phyloP scores from a whole-genome alignment of 495 filamentous ascomycete genomes.

The Bacidia rubella region DNA sequence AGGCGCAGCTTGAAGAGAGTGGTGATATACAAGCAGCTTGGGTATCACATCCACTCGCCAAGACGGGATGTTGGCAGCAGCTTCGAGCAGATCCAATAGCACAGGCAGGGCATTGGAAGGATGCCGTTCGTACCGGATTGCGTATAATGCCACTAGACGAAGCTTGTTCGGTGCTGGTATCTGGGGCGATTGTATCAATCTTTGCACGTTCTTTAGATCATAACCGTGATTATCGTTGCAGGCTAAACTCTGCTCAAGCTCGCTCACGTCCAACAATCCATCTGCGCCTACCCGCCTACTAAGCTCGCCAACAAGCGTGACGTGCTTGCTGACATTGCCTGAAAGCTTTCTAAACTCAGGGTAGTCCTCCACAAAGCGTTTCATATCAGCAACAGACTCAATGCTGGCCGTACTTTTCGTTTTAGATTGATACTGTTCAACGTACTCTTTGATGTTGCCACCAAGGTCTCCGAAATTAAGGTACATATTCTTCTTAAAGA shows the following conservation, averaged over 20 bases:
- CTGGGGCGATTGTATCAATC: slow-evolving; percentile 59
- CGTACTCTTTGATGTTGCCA: slow-evolving; percentile 96
- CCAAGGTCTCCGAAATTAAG: slow-evolving; percentile 96
- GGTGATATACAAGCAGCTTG: slow-evolving; percentile 68
- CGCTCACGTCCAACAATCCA: slow-evolving; percentile 79
- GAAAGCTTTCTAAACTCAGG: slow-evolving; percentile 94
- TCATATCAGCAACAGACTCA: slow-evolving; percentile 96
- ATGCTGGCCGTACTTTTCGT: slow-evolving; percentile 87
- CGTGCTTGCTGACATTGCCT: slow-evolving; percentile 96
- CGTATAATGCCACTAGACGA: slow-evolving; percentile 78
- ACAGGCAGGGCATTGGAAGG: slow-evolving; percentile 65
- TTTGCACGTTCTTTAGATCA: slow-evolving; percentile 83
- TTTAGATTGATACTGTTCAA: slow-evolving; percentile 92
- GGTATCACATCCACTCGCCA: slow-evolving; percentile 59
- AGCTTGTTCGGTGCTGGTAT: slow-evolving; percentile 71
- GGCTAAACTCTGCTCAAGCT: slow-evolving; percentile 90
- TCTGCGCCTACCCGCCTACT: slow-evolving; percentile 76
- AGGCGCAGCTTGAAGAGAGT: slow-evolving; percentile 62
- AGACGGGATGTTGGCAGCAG: slow-evolving; percentile 59
- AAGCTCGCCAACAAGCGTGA: slow-evolving; percentile 86
- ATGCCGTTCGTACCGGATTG: slow-evolving; percentile 78
- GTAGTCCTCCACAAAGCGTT: slow-evolving; percentile 97
- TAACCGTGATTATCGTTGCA: slow-evolving; percentile 87
- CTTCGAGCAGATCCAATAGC: slow-evolving; percentile 71
- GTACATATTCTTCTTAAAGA: slow-evolving; percentile 99